Conservation (phyloP, 2,329 filamentous ascomycete genomes). For the Penicillium sp. region DNA sequence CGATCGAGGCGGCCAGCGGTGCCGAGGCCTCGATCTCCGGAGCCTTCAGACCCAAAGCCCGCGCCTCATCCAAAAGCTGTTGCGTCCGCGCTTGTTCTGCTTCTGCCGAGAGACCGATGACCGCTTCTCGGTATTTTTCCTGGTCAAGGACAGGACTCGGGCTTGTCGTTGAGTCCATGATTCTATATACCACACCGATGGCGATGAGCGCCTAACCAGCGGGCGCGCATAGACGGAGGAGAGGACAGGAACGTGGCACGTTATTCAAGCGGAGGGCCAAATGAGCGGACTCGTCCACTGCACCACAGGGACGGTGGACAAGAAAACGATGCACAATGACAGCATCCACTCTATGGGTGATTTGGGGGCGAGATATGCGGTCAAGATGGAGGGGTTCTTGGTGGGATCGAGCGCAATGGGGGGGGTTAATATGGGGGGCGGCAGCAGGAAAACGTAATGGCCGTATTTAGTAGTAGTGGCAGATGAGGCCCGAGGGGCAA, state of each 20-base stretch:
- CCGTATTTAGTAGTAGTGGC: neutral
- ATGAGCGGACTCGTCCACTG: slow-evolving; percentile 36
- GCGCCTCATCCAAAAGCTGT: slow-evolving; percentile 41
- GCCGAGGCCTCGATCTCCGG: slow-evolving; percentile 36
- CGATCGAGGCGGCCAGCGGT: slow-evolving; percentile 40
- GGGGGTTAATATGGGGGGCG: neutral
- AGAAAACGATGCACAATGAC: slow-evolving; percentile 30
- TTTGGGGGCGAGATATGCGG: slow-evolving; percentile 9
- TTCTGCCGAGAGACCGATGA: slow-evolving; percentile 39
- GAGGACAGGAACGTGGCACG: neutral
- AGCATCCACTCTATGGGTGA: slow-evolving; percentile 31
- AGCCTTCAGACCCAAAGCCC: slow-evolving; percentile 39
- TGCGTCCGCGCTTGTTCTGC: slow-evolving; percentile 43
- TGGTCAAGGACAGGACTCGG: slow-evolving; percentile 34
- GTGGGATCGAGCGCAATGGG: slow-evolving; percentile 12
- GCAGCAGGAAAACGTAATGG: neutral
- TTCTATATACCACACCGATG: slow-evolving; percentile 23
- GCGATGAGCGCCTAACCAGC: slow-evolving; percentile 23
- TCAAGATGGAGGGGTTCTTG: neutral
- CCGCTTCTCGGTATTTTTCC: slow-evolving; percentile 40
- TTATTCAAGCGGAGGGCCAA: slow-evolving; percentile 12
- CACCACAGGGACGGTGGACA: slow-evolving; percentile 35
- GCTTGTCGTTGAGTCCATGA: slow-evolving; percentile 26
- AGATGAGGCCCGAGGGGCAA: slow-evolving; percentile 1
- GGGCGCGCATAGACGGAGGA: slow-evolving; percentile 24